These are phyloP conservation scores for Pseudotsuga menziesii DNA, from an alignment of 75 land plant genomes.

Conservation along the genomic window DNA sequence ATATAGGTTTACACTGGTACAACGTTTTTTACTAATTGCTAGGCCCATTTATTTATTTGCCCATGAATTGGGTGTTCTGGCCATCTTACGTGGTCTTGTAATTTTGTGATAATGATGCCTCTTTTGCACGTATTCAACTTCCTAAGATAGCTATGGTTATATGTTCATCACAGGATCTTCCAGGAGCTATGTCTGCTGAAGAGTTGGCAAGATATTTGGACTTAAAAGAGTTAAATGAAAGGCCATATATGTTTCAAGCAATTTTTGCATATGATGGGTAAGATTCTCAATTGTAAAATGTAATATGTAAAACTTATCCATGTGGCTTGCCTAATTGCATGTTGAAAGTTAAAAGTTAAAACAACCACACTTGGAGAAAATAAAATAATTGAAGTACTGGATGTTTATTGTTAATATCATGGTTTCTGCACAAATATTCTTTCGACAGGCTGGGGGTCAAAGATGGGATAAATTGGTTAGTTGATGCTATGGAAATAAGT, in stretches of 20 bases:
- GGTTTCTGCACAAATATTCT: background rate
- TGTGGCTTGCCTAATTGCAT: background rate
- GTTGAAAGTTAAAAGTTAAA: background rate
- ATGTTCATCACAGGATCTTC: conserved; percentile 54
- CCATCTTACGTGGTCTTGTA: too few species aligned
- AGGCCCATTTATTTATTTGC: too few species aligned
- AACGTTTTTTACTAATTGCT: too few species aligned
- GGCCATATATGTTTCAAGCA: conserved; percentile 64
- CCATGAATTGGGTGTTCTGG: too few species aligned
- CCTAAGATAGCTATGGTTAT: background rate
- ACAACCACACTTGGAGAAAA: background rate
- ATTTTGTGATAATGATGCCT: background rate
- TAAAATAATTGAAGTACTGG: background rate
- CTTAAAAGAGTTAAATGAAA: conserved; percentile 77
- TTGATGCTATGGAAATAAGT: conserved; percentile 86
- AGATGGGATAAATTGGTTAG: conserved; percentile 77
- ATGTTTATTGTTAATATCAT: conserved; percentile 3
- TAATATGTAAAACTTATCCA: background rate
- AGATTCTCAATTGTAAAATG: conserved; percentile 11
- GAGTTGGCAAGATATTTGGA: conserved; percentile 75
- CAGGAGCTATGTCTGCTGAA: conserved; percentile 74
- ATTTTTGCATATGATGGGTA: conserved; percentile 91
- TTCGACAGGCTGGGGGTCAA: conserved; percentile 68
- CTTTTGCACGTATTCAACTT: background rate
- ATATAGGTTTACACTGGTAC: too few species aligned